Percentiles rank a stretch among this genome's conserved stretches.
Conservation (phyloP, 2,329 filamentous ascomycete species). For the Hysterium pulicare region DNA sequence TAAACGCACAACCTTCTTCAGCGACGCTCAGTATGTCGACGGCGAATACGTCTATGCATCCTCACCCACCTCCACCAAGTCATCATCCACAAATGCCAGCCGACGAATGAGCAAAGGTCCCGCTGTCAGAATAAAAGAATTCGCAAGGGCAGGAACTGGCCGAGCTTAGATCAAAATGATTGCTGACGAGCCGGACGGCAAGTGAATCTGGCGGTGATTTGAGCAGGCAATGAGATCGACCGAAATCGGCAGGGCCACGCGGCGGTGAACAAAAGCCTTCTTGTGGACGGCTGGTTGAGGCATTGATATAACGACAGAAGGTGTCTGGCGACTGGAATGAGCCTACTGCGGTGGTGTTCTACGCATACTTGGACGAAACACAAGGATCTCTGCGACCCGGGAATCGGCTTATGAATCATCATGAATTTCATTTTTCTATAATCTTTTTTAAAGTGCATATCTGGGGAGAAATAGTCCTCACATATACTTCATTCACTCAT, state of each 20-base stretch:
- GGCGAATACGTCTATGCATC: conserved; percentile 82
- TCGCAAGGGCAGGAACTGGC: conserved; percentile 4
- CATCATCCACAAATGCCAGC: conserved; percentile 18
- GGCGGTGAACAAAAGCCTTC: background rate
- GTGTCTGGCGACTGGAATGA: background rate
- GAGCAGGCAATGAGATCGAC: too few species aligned
- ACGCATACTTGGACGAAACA: background rate
- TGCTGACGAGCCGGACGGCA: too few species aligned
- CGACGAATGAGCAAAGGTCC: conserved; percentile 11
- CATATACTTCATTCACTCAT: background rate
- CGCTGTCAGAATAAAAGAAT: conserved; percentile 9
- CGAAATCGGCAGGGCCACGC: too few species aligned
- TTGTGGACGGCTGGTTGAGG: background rate
- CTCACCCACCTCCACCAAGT: conserved; percentile 30
- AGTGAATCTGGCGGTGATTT: too few species aligned
- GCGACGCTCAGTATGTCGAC: conserved; percentile 87
- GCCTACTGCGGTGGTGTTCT: background rate
- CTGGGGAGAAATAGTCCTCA: background rate
- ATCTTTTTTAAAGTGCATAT: background rate
- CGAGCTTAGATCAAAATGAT: background rate
- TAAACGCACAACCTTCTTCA: conserved; percentile 84
- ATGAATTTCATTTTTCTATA: background rate
- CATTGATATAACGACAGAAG: background rate
- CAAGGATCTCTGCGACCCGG: background rate
- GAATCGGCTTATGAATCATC: background rate